phyloP scores from a whole-genome alignment of 2,329 filamentous ascomycete genomes.

The Zymoseptoria pseudotritici region DNA sequence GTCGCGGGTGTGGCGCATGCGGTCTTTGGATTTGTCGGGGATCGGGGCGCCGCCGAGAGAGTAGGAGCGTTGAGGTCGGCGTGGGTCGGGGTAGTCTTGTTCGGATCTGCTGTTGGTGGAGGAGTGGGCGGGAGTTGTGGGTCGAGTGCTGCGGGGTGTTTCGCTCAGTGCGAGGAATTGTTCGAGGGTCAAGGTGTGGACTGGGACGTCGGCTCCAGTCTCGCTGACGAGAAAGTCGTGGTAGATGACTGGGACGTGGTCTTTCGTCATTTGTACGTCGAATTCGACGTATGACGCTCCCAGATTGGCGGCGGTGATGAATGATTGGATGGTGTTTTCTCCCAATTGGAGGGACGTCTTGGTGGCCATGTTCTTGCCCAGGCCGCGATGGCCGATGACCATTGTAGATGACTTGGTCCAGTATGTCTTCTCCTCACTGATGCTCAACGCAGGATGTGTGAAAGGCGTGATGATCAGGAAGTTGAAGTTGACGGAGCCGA shows the following conservation, averaged over 20 bases:
- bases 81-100: constrained; percentile 10
- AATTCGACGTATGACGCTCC: constrained; percentile 67
- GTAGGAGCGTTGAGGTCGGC: constrained; percentile 44
- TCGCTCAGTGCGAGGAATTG: constrained; percentile 61
- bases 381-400: constrained; percentile 64
- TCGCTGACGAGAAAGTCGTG: constrained; percentile 98
- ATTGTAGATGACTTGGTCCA: constrained; percentile 92
- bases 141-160: constrained; percentile 14
- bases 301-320: constrained; percentile 90
- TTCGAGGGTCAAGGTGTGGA: constrained; percentile 88
- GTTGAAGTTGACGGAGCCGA: constrained; percentile 93
- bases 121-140: constrained; percentile 7
- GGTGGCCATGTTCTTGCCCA: constrained; percentile 80
- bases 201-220: constrained; percentile 91
- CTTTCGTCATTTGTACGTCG: constrained; percentile 97
- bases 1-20: constrained; percentile 94
- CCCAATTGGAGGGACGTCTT: constrained; percentile 87
- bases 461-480: constrained; percentile 94
- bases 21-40: constrained; percentile 47
- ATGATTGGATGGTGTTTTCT: constrained; percentile 91
- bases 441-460: constrained; percentile 84
- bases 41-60: constrained; percentile 49
- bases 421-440: constrained; percentile 85
- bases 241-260: constrained; percentile 96
- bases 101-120: constrained; percentile 4